phyloP scores from a whole-genome alignment of 768 basidiomycete genomes.

The Tricholoma saponaceum region DNA sequence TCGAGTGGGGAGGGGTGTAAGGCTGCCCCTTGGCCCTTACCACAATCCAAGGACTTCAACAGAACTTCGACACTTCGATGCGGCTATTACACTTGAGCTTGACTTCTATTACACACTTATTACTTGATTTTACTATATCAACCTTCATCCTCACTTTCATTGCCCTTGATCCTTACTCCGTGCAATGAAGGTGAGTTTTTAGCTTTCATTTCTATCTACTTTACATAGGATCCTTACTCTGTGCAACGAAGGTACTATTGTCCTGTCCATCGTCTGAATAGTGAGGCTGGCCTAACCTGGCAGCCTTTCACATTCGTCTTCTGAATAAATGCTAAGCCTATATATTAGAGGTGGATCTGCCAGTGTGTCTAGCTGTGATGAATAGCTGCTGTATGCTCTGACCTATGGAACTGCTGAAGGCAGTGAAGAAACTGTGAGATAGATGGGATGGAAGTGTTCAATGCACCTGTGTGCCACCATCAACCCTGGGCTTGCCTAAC shows the following conservation, averaged over 20 bases:
- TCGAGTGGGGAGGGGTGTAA: not conserved
- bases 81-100: not conserved
- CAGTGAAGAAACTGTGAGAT: too few relatives aligned
- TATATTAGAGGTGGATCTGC: too few relatives aligned
- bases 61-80: not conserved
- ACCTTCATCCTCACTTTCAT: not conserved
- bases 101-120: not conserved
- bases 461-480: too few relatives aligned
- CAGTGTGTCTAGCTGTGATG: too few relatives aligned
- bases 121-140: not conserved
- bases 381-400: too few relatives aligned
- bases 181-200: not conserved
- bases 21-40: not conserved
- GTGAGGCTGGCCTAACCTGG: not conserved
- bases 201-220: not conserved
- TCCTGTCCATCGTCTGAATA: not conserved
- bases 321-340: too few relatives aligned
- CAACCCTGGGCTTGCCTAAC: too few relatives aligned
- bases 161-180: not conserved
- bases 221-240: not conserved
- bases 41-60: not conserved
- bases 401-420: too few relatives aligned
- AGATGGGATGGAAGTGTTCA: too few relatives aligned
- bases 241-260: not conserved
- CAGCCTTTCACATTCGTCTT: conserved; percentile 1